Evolutionary conservation across 345 rosid genomes (phyloP).

Genomic region (Punica granatum): DNA sequence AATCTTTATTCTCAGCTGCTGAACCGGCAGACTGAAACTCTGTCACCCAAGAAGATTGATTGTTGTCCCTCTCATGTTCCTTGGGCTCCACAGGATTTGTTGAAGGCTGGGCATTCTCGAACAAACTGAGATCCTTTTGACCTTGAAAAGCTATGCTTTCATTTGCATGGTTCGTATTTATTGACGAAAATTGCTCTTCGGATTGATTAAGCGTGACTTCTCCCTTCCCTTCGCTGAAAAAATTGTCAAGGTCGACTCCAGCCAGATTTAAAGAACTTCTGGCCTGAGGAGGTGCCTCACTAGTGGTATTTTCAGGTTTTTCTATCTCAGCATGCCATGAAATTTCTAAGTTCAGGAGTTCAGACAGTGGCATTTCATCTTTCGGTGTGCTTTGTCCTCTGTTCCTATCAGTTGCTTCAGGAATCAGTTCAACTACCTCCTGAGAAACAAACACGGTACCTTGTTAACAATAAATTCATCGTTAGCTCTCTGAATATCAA

Average conservation of each 20-base stretch:
- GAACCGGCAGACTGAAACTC: slow-evolving; percentile 16
- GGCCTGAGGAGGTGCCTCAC: slow-evolving; percentile 12
- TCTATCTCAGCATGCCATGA: slow-evolving; percentile 46
- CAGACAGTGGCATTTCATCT: slow-evolving; percentile 39
- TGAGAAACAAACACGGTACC: slow-evolving; percentile 23
- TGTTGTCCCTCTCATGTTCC: slow-evolving; percentile 10
- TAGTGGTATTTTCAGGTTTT: slow-evolving; percentile 17
- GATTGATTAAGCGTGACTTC: slow-evolving; percentile 14
- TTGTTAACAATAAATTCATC: neutral
- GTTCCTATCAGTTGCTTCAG: slow-evolving; percentile 28
- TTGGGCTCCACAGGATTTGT: slow-evolving; percentile 15
- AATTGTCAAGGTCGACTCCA: slow-evolving; percentile 45
- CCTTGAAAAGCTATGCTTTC: slow-evolving; percentile 25
- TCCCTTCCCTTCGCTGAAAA: slow-evolving; percentile 30
- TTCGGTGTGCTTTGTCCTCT: slow-evolving; percentile 26
- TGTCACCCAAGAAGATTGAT: slow-evolving; percentile 11
- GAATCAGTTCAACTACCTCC: slow-evolving; percentile 52
- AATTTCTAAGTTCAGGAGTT: slow-evolving; percentile 64
- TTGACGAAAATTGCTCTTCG: slow-evolving; percentile 18
- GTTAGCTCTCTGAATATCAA: neutral
- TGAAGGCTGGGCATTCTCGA: slow-evolving; percentile 38
- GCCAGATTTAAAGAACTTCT: slow-evolving; percentile 31
- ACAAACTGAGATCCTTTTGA: slow-evolving; percentile 22
- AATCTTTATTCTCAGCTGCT: slow-evolving; percentile 1
- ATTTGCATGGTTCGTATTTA: slow-evolving; percentile 15